Evolutionary conservation across 129 eudicot genomes (phyloP).

Genomic region (Silybum marianum): DNA sequence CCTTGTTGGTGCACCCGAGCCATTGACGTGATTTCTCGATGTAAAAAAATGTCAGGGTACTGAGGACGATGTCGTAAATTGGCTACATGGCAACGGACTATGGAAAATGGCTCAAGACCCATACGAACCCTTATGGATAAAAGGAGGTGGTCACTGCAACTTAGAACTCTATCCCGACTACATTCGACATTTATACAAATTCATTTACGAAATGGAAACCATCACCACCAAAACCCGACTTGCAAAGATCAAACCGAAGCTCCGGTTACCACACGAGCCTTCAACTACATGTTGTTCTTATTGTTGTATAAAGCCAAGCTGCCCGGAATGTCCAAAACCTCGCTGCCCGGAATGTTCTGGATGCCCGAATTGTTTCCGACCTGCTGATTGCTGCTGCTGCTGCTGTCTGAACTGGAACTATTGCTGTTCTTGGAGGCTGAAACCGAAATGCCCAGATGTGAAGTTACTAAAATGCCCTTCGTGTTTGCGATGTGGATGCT

Average conservation of each 20-base stretch:
- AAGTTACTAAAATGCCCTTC: constrained; percentile 48
- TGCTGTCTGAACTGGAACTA: constrained; percentile 29
- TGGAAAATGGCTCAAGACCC: constrained; percentile 88
- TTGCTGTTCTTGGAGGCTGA: constrained; percentile 26
- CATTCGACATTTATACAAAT: constrained; percentile 83
- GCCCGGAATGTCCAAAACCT: constrained; percentile 44
- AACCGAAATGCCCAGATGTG: constrained; percentile 43
- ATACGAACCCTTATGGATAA: constrained; percentile 93
- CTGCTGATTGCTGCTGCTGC: constrained; percentile 4
- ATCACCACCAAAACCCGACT: constrained; percentile 71
- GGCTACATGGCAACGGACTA: constrained; percentile 79
- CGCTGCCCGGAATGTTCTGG: constrained; percentile 46
- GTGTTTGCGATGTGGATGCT: constrained; percentile 40
- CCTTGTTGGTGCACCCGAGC: too few species aligned
- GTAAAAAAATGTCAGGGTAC: constrained; percentile 64
- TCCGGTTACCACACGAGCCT: constrained; percentile 30
- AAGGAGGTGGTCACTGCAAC: constrained; percentile 99
- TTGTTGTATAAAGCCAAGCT: constrained; percentile 57
- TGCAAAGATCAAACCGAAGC: constrained; percentile 56
- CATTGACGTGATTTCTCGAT: constrained; percentile 5
- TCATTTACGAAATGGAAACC: constrained; percentile 84
- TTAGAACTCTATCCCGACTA: constrained; percentile 92
- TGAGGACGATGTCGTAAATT: constrained; percentile 88
- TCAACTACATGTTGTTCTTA: constrained; percentile 31
- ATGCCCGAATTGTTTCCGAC: constrained; percentile 25